These are phyloP conservation scores for Immersiporthe knoxdaviesiana DNA, from an alignment of 2,329 filamentous ascomycete species.

Conservation along the genomic window DNA sequence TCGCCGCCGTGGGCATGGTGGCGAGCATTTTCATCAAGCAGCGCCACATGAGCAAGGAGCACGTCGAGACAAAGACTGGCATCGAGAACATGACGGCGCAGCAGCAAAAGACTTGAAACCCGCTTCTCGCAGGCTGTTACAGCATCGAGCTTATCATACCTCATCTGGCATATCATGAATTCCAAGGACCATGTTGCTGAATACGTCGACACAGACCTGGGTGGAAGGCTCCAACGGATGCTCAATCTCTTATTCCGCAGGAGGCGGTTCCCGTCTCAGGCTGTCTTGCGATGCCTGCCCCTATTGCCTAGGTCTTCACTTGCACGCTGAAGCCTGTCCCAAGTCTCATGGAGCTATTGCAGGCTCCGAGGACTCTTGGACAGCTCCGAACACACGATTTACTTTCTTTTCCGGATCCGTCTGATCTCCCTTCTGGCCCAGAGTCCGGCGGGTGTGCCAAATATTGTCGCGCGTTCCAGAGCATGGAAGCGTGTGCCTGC, in stretches of 20 bases:
- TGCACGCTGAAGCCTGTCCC: not conserved
- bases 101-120: conserved; percentile 5
- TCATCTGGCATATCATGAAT: not conserved
- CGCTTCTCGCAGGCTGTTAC: not conserved
- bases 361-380: not conserved
- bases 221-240: not conserved
- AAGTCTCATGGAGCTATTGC: not conserved
- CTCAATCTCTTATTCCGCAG: not conserved
- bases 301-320: not conserved
- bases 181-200: not conserved
- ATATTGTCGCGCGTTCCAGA: not conserved
- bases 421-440: not conserved
- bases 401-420: not conserved
- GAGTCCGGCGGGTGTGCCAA: not conserved
- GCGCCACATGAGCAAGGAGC: conserved; percentile 49
- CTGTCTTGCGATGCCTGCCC: not conserved
- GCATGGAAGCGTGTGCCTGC: not conserved
- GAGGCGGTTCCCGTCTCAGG: not conserved
- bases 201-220: not conserved
- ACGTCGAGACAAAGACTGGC: conserved; percentile 56
- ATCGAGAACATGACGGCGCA: conserved; percentile 36
- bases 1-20: conserved; percentile 46
- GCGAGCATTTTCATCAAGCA: conserved; percentile 50
- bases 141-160: not conserved
- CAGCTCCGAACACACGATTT: not conserved